These are phyloP conservation scores for Mycena alexandri DNA, from an alignment of 768 basidiomycete genomes.

Conservation along the genomic window DNA sequence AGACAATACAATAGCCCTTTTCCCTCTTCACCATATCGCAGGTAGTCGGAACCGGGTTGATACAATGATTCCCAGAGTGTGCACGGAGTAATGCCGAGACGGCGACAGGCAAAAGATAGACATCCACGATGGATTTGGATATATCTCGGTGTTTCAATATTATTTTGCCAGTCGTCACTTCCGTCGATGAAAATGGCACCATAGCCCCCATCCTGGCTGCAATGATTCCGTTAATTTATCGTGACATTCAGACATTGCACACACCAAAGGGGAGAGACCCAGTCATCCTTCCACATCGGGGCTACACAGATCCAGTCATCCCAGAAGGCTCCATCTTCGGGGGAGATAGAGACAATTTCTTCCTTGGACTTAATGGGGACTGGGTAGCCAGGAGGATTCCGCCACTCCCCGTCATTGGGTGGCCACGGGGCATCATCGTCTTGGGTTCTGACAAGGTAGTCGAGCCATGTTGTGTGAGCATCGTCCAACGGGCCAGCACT, in stretches of 20 bases:
- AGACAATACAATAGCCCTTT: constrained; percentile 28
- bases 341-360: constrained; percentile 24
- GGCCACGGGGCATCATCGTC: constrained; percentile 16
- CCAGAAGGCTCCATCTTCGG: constrained; percentile 33
- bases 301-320: constrained; percentile 33
- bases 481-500: constrained; percentile 26
- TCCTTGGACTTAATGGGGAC: constrained; percentile 28
- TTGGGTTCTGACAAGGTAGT: neutral
- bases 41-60: constrained; percentile 25
- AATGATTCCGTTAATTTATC: neutral
- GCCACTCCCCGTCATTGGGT: constrained; percentile 28
- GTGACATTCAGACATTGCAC: neutral
- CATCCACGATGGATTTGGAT: constrained; percentile 31
- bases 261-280: constrained; percentile 34
- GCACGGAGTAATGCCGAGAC: constrained; percentile 20
- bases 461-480: constrained; percentile 16
- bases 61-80: constrained; percentile 34
- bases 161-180: constrained; percentile 31
- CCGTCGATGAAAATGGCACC: constrained; percentile 21
- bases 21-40: constrained; percentile 14
- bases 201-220: constrained; percentile 8
- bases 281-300: constrained; percentile 21
- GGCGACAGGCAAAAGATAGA: constrained; percentile 31
- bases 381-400: constrained; percentile 29
- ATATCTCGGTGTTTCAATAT: neutral